phyloP scores from a whole-genome alignment of 1,284 basidiomycete genomes.

The Sporisorium graminicola region DNA sequence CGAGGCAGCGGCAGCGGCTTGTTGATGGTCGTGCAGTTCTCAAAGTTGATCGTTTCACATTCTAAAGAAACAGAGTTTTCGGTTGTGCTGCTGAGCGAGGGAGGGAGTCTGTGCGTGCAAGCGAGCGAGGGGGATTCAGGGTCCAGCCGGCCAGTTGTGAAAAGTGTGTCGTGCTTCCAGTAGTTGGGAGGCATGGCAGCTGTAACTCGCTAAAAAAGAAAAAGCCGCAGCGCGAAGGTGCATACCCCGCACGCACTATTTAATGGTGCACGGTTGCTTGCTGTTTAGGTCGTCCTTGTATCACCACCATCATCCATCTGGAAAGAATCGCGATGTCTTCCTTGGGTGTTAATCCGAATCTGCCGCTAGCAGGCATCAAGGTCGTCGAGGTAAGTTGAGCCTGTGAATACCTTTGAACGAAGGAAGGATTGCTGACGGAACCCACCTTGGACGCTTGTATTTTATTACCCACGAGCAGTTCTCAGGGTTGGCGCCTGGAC shows the following conservation, averaged over 20 bases:
- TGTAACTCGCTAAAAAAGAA: constrained; percentile 33
- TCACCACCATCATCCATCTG: constrained; percentile 6
- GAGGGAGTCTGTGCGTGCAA: neutral
- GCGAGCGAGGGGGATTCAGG: constrained; percentile 7
- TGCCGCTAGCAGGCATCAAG: constrained; percentile 40
- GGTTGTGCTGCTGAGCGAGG: too few relatives aligned
- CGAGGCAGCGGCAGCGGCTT: neutral
- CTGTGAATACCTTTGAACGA: neutral
- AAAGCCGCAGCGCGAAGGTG: constrained; percentile 15
- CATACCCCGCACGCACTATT: constrained; percentile 10
- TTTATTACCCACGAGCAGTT: constrained; percentile 73
- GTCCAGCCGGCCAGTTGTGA: constrained; percentile 15
- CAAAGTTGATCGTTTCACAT: neutral
- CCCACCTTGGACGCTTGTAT: neutral
- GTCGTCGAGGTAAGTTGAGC: constrained; percentile 39
- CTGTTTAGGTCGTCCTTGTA: neutral
- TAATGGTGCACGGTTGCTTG: neutral
- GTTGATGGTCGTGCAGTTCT: neutral
- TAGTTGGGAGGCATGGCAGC: constrained; percentile 10
- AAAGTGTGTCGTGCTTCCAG: neutral
- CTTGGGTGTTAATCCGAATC: constrained; percentile 16
- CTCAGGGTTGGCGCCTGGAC: constrained; percentile 85
- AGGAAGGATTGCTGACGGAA: neutral
- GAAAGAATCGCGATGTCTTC: constrained; percentile 23
- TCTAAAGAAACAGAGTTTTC: neutral